A percentile compares a stretch with the other conserved stretches of the same genome.
Evolutionary conservation across 805 yeast genomes (phyloP).

Genomic region (Wickerhamiella australiensis): DNA sequence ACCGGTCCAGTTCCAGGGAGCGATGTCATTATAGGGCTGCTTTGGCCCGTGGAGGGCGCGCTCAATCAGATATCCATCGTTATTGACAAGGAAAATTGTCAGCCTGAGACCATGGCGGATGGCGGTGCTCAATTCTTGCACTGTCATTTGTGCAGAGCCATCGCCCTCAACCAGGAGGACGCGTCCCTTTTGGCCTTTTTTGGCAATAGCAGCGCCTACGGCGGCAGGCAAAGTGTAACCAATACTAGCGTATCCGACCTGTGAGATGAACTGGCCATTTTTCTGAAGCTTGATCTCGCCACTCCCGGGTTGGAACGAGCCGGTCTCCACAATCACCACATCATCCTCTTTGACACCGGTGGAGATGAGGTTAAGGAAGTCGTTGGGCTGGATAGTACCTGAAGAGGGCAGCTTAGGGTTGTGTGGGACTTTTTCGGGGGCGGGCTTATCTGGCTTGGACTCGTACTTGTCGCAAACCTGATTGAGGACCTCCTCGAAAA

Average conservation of each 20-base stretch:
- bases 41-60: conserved; percentile 71
- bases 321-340: conserved; percentile 67
- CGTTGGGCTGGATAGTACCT: conserved; percentile 30
- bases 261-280: conserved; percentile 39
- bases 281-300: conserved; percentile 54
- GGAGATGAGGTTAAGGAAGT: conserved; percentile 33
- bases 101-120: conserved; percentile 51
- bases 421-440: conserved; percentile 11
- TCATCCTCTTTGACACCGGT: conserved; percentile 48
- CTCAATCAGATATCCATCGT: conserved; percentile 84
- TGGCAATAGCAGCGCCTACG: conserved; percentile 57
- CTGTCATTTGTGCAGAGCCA: conserved; percentile 90
- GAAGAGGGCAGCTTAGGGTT: conserved; percentile 17
- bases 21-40: conserved; percentile 69
- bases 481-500: conserved; percentile 41
- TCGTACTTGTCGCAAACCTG: conserved; percentile 30
- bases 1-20: conserved; percentile 75
- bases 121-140: conserved; percentile 66
- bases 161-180: conserved; percentile 75
- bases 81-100: conserved; percentile 63
- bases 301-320: conserved; percentile 68
- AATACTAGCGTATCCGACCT: conserved; percentile 70
- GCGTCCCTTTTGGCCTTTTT: conserved; percentile 34
- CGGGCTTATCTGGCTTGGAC: not conserved
- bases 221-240: conserved; percentile 84